Conservation (phyloP, 2,329 filamentous ascomycete species). For the Mollisiaceae sp. region DNA sequence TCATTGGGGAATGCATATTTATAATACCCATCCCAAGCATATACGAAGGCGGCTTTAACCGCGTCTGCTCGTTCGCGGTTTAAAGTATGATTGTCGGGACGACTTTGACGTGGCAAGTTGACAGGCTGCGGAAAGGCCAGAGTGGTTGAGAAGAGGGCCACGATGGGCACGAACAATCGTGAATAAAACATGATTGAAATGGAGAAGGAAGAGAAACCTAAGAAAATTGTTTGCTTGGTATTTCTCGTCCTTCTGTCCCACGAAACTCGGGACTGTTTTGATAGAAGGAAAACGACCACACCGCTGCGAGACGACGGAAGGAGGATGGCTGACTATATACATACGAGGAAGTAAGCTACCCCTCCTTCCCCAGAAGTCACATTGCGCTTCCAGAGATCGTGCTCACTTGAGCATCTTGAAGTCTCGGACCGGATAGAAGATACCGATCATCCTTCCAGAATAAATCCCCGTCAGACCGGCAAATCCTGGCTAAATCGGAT, state of each 20-base stretch:
- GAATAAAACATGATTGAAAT: slow-evolving; percentile 34
- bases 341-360: slow-evolving; percentile 12
- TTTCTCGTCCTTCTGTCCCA: slow-evolving; percentile 12
- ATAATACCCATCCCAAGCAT: slow-evolving; percentile 76
- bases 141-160: slow-evolving; percentile 26
- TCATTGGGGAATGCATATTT: slow-evolving; percentile 79
- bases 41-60: slow-evolving; percentile 71
- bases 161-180: slow-evolving; percentile 24
- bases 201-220: slow-evolving; percentile 11
- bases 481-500: slow-evolving; percentile 14
- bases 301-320: background rate
- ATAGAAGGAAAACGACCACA: background rate
- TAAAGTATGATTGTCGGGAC: slow-evolving; percentile 33
- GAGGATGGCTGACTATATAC: slow-evolving; percentile 15
- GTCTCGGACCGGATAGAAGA: slow-evolving; percentile 4
- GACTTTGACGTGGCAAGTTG: slow-evolving; percentile 23
- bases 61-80: slow-evolving; percentile 54
- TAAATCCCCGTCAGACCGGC: slow-evolving; percentile 1
- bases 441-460: slow-evolving; percentile 9
- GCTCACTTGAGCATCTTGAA: slow-evolving; percentile 20
- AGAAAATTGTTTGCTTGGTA: background rate
- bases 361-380: slow-evolving; percentile 19
- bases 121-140: slow-evolving; percentile 32
- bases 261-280: background rate
- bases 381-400: slow-evolving; percentile 11